Evolutionary conservation across 2,329 filamentous ascomycete genomes (phyloP), one percentile per base, ranked within the genome.

Genomic region (Scedosporium dehoogii): DNA sequence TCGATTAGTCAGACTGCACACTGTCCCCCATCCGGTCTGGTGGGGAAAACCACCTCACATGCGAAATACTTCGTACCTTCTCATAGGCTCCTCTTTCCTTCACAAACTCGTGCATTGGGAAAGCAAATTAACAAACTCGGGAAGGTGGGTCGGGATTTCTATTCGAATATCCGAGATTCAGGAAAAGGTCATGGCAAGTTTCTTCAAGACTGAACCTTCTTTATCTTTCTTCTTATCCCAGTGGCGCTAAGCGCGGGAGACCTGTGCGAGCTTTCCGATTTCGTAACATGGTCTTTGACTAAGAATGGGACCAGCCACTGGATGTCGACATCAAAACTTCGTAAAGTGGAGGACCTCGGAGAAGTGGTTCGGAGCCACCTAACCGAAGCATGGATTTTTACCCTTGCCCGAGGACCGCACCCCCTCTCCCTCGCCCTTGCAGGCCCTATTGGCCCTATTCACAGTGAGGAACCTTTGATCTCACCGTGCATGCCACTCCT

Each of bases 381-480:
- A 55, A 55, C 51, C 51, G 51, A 55, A 55, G 51, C 12, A 23
- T 55, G 21, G 51, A 55, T 38, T 23, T 55, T 55, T 10, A 10
- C 14, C 18, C 18, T 9, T 23, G 51, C 23, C 23, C 51, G 21
- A 58, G 21, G 12, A 25, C 25, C 25, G n/a, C 25, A 33, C 55
- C 46, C 25, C 25, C 21, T 18, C 55, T n/a, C 55, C 55, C 27
- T 58, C 25, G 23, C 27, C 55, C 27, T 58, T 58, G 23, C 25
- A 58, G 55, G 10, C 12, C 25, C 55, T 38, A 33, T 58, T 55
- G 51, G 51, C 27, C 55, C 23, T 18, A 21, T 16, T 27, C 55
- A 58, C 27, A n/a, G 55, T 58, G 55, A 41, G 55, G 55, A 58
- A 58, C 55, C 33, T 58, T 58, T 33, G 55, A 58, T 58, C 21